phyloP scores from a whole-genome alignment of 441 rosid genomes.

The Gossypium schwendimanii region DNA sequence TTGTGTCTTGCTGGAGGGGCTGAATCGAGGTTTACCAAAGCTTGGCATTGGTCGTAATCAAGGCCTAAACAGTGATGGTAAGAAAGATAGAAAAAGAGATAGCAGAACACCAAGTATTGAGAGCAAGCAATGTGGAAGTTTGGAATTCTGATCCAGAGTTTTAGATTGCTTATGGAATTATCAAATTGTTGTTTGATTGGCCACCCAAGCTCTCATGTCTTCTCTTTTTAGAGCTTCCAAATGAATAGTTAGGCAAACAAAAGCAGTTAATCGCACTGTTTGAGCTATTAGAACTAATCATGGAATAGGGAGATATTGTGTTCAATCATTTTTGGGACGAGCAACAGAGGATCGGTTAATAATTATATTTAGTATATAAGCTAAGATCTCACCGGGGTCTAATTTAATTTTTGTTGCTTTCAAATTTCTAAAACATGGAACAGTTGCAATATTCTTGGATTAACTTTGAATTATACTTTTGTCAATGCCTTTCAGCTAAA shows the following conservation, averaged over 20 bases:
- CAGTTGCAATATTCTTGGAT: background rate
- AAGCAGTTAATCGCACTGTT: background rate
- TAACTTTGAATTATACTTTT: background rate
- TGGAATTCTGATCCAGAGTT: slow-evolving; percentile 41
- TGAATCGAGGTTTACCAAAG: slow-evolving; percentile 84
- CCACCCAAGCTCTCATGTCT: background rate
- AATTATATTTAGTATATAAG: too few species aligned
- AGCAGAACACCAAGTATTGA: slow-evolving; percentile 36
- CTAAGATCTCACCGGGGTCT: too few species aligned
- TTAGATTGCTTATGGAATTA: background rate
- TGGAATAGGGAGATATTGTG: background rate
- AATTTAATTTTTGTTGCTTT: background rate
- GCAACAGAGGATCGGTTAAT: background rate
- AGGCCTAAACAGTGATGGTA: slow-evolving; percentile 34
- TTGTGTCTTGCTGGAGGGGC: slow-evolving; percentile 78
- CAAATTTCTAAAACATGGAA: background rate
- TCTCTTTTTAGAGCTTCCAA: background rate
- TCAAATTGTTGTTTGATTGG: background rate
- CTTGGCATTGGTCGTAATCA: slow-evolving; percentile 70
- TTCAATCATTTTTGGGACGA: background rate
- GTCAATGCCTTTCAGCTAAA: background rate
- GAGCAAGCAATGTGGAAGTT: slow-evolving; percentile 72
- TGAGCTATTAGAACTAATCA: background rate
- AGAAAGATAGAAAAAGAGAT: slow-evolving; percentile 26
- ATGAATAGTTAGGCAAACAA: background rate